Base-by-base conservation (phyloP, 2,329 filamentous ascomycete species). In the Trichoderma koningii region DNA sequence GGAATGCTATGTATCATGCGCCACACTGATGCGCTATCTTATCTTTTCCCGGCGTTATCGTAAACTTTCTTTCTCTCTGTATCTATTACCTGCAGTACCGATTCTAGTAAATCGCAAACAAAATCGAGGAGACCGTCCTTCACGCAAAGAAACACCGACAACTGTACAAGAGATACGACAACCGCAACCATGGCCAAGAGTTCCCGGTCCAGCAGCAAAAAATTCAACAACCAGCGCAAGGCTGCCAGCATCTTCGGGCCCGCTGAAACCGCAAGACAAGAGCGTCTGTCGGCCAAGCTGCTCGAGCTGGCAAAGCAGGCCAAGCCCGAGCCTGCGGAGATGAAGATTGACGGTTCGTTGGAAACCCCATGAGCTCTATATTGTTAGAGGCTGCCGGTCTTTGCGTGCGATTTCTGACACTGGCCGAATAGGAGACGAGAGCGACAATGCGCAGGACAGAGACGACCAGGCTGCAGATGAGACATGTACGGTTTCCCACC, bases 211-310 rank as follows among this genome's bases (percentile, higher is more conserved):
- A 96, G 89, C 75, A 82, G 85, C 70, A 87, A 83, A 72, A 97
- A 97, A 82, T 83, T 84, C 73, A 97, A 97, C 82, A 92, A 93
- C 80, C 84, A 86, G 71, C 89, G 86, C 72, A 84, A 97, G 69
- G 93, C 93, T 77, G 82, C 86, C 69, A 87, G 87, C 69, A 89
- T 97, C 69, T 97, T 96, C 78, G 91, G 89, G 1, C 94, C 94
- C 17, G 87, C 88, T 63, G 92, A 94, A 76, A 81, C 84, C 71
- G 93, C 90, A 52, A 87, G 94, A 71, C 89, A 88, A 61, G 89
- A 93, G 77, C 89, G 94, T 70, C 86, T 97, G 42, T 92, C 92
- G 45, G 90, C 91, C 67, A 97, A 95, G 79, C 83, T 97, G 66
- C 83, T 93, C 73, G 92, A 93, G 75, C 77, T 96, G 71, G 90